Conservation (phyloP, 2,329 filamentous ascomycete species). For the Pseudocercospora macadamiae region DNA sequence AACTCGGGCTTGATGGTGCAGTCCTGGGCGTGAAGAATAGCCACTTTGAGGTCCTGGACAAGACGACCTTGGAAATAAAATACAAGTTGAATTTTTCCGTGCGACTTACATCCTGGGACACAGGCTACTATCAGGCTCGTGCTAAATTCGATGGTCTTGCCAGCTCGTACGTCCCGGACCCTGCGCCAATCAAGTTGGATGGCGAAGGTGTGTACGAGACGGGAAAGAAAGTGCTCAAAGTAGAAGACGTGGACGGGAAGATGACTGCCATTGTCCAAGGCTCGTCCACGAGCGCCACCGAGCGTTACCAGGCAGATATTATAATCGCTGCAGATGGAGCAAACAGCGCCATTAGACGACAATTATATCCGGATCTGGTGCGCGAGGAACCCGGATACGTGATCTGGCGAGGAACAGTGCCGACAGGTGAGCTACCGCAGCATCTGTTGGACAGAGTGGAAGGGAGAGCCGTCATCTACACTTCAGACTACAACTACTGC, state of each 20-base stretch:
- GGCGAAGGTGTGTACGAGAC: constrained; percentile 10
- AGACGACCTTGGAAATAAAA: constrained; percentile 14
- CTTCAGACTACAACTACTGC: constrained; percentile 19
- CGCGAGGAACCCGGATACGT: constrained; percentile 29
- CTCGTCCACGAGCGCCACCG: constrained; percentile 4
- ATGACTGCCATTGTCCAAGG: constrained; percentile 18
- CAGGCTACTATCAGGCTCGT: constrained; percentile 23
- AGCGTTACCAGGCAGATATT: constrained; percentile 20
- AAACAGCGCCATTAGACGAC: constrained; percentile 24
- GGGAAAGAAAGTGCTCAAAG: constrained; percentile 18
- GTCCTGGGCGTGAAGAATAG: constrained; percentile 16
- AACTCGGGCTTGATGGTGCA: constrained; percentile 22
- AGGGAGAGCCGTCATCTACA: constrained; percentile 18
- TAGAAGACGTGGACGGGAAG: constrained; percentile 8
- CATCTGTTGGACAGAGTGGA: constrained; percentile 16
- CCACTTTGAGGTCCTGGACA: constrained; percentile 20
- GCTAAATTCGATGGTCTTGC: constrained; percentile 27
- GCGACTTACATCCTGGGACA: constrained; percentile 26
- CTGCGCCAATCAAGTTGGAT: constrained; percentile 10
- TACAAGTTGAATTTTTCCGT: constrained; percentile 7
- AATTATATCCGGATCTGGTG: constrained; percentile 19
- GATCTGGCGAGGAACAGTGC: constrained; percentile 28
- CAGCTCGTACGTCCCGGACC: constrained; percentile 20
- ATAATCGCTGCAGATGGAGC: constrained; percentile 31
- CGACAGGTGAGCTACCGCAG: constrained; percentile 14